phyloP scores from a whole-genome alignment of 805 yeast species.

The Candida michaelii region DNA sequence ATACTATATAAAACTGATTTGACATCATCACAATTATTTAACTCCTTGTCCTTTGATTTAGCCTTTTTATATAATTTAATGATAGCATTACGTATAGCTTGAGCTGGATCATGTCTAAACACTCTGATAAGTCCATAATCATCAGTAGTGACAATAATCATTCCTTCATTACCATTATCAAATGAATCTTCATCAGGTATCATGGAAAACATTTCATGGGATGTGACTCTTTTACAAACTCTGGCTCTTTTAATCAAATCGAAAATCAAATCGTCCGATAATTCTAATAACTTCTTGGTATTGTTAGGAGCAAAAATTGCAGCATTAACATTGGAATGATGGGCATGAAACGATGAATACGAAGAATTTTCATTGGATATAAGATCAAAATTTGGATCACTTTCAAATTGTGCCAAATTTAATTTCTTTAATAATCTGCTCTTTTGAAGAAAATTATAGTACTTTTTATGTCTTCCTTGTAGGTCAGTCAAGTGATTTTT shows the following conservation, averaged over 20 bases:
- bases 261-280: constrained; percentile 78
- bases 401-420: constrained; percentile 26
- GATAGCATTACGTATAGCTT: constrained; percentile 29
- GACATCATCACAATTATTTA: not conserved
- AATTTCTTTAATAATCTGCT: constrained; percentile 27
- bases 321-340: constrained; percentile 68
- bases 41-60: constrained; percentile 7
- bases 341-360: constrained; percentile 75
- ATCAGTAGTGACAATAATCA: constrained; percentile 77
- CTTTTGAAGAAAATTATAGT: constrained; percentile 28
- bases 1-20: not conserved
- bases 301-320: constrained; percentile 76
- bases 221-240: constrained; percentile 6
- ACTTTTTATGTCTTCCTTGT: constrained; percentile 26
- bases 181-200: constrained; percentile 12
- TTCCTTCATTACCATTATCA: constrained; percentile 23
- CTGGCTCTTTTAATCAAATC: constrained; percentile 47
- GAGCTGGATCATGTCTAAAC: constrained; percentile 77
- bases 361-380: constrained; percentile 53
- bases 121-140: constrained; percentile 70
- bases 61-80: constrained; percentile 17
- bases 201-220: constrained; percentile 2
- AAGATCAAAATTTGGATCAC: constrained; percentile 22
- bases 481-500: constrained; percentile 33
- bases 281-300: constrained; percentile 61